Percentiles rank a stretch among this genome's conserved stretches.
phyloP scores from a whole-genome alignment of 305 asterid species.

The Withania somnifera region DNA sequence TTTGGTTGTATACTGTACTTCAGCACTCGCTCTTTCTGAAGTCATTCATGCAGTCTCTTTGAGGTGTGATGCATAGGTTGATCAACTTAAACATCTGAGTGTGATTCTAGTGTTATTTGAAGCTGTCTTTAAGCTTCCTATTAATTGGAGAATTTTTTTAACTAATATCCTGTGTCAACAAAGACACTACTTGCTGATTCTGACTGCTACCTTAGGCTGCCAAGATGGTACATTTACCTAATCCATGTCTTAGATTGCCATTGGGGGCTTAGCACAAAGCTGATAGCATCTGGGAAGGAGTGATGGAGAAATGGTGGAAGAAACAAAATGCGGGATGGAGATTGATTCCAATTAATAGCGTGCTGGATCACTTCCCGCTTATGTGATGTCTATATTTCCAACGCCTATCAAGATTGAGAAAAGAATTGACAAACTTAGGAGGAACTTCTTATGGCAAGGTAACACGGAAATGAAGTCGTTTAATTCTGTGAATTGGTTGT shows the following conservation, averaged over 20 bases:
- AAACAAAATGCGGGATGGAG: not conserved
- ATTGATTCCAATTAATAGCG: not conserved
- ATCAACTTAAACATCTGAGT: not conserved
- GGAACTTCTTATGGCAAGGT: not conserved
- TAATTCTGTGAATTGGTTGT: not conserved
- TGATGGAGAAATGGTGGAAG: not conserved
- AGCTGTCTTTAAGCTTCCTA: not conserved
- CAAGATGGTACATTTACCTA: not conserved
- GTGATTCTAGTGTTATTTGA: not conserved
- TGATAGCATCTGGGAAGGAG: not conserved
- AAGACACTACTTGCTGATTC: not conserved
- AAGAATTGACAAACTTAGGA: not conserved
- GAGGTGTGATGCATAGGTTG: not conserved
- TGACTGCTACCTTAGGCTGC: not conserved
- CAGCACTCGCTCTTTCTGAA: not conserved
- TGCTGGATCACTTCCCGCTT: not conserved
- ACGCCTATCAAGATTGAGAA: not conserved
- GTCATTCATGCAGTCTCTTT: not conserved
- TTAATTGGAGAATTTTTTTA: not conserved
- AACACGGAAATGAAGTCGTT: not conserved
- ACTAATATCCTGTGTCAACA: not conserved
- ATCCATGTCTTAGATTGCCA: not conserved
- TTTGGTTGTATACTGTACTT: not conserved
- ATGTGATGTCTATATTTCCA: not conserved
- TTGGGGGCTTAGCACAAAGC: not conserved